Evolutionary conservation across 2,329 filamentous ascomycete genomes (phyloP), one percentile per base, ranked within the genome.

Genomic region (Magnaporthales sp.): DNA sequence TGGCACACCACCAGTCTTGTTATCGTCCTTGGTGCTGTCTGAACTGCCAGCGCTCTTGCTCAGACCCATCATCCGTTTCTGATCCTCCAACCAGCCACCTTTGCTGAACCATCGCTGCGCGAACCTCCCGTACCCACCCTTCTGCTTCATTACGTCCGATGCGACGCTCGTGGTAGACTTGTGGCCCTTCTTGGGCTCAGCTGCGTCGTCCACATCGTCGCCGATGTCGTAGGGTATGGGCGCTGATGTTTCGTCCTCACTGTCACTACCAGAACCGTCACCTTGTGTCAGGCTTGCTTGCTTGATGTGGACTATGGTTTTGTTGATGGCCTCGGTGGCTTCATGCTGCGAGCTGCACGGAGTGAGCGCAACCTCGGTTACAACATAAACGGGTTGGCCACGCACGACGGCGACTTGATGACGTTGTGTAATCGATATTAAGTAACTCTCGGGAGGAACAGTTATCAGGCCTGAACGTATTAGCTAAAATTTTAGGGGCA

Each of bases 101-200:
- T 86, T 88, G 60, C 92, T 95, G 74, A 98, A 95, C 95, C 95
- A 99, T 68, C 89, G 88, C 69, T 93, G 87, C 0, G 94, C 92
- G 75, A 98, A 97, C 51, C 91, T 84, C 4, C 93, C 94, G 76
- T 97, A 98, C 69, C 88, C 89, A 0, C 93, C 93, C 71, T 88
- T 90, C 67, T 87, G 89, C 51, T 88, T 86, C 66, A 97, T 94
- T 1, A 98, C 93, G 79, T 98, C 91, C 76, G 96, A 89, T 0
- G 90, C 92, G 68, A 97, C 88, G 70, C 89, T 93, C 69, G 84
- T 89, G 46, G 77, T 69, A 7, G 69, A 58, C n/a, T 63, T 66
- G 9, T 30, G 46, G 46, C 63, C 63, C 51, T 72, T 68, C 3
- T 68, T 73, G 69, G 72, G 72, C 3, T 68, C 73, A 3, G 71